Percentiles rank a stretch among this genome's conserved stretches.
phyloP scores from a whole-genome alignment of 192 early-diverging fungal species.

The Gigaspora rosea region DNA sequence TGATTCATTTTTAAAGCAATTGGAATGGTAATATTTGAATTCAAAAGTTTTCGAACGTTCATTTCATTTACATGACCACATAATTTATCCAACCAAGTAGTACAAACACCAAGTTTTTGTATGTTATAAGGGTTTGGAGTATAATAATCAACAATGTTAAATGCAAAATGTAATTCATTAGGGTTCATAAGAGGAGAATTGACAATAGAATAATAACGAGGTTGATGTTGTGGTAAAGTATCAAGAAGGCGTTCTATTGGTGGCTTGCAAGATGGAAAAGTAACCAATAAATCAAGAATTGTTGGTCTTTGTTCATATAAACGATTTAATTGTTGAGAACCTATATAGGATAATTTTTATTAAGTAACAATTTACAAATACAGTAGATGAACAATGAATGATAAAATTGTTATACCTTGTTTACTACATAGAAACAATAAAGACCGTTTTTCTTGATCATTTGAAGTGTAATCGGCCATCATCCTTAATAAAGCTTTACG shows the following conservation, averaged over 20 bases:
- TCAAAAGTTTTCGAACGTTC: conserved; percentile 15
- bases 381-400: neutral
- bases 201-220: conserved; percentile 88
- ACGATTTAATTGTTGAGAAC: conserved; percentile 61
- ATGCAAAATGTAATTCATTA: conserved; percentile 69
- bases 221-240: conserved; percentile 72
- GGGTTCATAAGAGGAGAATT: conserved; percentile 62
- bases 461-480: conserved; percentile 76
- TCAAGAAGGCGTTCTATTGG: conserved; percentile 74
- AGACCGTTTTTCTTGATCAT: conserved; percentile 70
- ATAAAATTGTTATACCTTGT: conserved; percentile 51
- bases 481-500: conserved; percentile 82
- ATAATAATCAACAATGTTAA: conserved; percentile 82
- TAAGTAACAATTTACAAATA: neutral
- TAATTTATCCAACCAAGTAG: conserved; percentile 78
- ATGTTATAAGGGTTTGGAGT: conserved; percentile 47
- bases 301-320: conserved; percentile 72
- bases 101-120: conserved; percentile 66
- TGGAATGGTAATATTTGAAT: conserved; percentile 37
- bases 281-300: conserved; percentile 75
- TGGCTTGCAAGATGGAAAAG: conserved; percentile 79
- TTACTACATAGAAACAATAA: conserved; percentile 80
- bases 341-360: conserved; percentile 33
- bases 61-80: conserved; percentile 42
- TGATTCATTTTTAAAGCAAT: conserved; percentile 61